Conservation (phyloP, 257 asterid genomes). For the Eustoma russellianum region DNA sequence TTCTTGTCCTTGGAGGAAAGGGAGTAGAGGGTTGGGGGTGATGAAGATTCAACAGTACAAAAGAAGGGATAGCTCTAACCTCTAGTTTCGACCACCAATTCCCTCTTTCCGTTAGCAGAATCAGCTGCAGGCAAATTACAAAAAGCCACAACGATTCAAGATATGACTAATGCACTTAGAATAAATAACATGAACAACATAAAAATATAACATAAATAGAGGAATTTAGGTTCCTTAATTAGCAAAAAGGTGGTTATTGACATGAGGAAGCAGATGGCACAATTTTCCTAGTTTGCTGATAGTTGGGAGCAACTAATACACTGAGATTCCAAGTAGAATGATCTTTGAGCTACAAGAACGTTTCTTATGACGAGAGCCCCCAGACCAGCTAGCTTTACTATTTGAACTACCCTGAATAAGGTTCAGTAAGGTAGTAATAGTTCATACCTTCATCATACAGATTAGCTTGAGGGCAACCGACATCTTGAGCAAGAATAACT, state of each 20-base stretch:
- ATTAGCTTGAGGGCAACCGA: slow-evolving; percentile 26
- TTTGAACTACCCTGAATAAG: not conserved
- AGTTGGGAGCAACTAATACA: not conserved
- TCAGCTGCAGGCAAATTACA: slow-evolving; percentile 29
- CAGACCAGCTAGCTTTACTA: not conserved
- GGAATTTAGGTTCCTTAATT: not conserved
- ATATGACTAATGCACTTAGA: not conserved
- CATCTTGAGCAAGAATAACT: slow-evolving; percentile 54
- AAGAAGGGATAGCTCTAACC: slow-evolving; percentile 25
- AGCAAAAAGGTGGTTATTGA: not conserved
- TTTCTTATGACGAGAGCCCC: too few species aligned
- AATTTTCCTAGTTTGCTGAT: not conserved
- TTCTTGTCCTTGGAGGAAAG: too few species aligned
- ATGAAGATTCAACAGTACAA: not conserved
- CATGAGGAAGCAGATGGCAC: not conserved
- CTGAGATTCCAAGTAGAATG: not conserved
- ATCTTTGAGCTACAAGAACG: not conserved
- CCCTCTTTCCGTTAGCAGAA: slow-evolving; percentile 31
- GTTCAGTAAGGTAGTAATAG: not conserved
- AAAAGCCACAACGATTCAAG: slow-evolving; percentile 1
- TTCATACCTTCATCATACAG: slow-evolving; percentile 48
- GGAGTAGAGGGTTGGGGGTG: not conserved
- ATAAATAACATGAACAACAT: not conserved
- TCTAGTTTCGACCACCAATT: slow-evolving; percentile 23
- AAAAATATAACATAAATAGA: not conserved